A percentile compares a stretch with the other conserved stretches of the same genome.
Conservation (phyloP, 352 stramenopile species). For the Phytophthora pseudosyringae region DNA sequence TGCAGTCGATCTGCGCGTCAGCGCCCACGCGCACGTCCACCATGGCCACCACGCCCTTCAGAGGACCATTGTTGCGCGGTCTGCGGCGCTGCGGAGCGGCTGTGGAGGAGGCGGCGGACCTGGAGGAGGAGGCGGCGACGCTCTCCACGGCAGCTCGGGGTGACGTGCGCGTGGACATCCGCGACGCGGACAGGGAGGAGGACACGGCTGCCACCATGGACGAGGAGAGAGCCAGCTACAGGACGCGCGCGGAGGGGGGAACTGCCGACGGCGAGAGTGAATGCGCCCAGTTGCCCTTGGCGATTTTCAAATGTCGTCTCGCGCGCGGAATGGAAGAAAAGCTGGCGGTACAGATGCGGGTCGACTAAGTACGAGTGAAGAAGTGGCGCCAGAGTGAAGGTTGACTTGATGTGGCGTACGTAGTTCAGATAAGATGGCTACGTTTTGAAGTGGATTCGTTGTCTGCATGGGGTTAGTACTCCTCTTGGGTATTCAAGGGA, state of each 20-base stretch:
- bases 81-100: conserved; percentile 21
- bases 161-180: conserved; percentile 6
- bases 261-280: background rate
- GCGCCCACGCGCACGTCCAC: conserved; percentile 78
- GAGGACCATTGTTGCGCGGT: conserved; percentile 22
- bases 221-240: too few relatives aligned
- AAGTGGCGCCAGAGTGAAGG: conserved; percentile 8
- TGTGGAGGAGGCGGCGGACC: conserved; percentile 6
- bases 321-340: conserved; percentile 7
- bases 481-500: too few relatives aligned
- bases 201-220: conserved; percentile 65
- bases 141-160: conserved; percentile 2
- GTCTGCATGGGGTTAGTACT: too few relatives aligned
- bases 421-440: too few relatives aligned
- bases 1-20: conserved; percentile 84
- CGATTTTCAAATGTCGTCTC: conserved; percentile 17
- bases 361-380: conserved; percentile 19
- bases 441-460: too few relatives aligned
- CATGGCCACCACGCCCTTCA: conserved; percentile 67
- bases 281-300: background rate
- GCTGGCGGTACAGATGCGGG: background rate
- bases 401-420: conserved; percentile 8
- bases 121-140: too few relatives aligned
- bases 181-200: conserved; percentile 57
- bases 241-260: too few relatives aligned